These are phyloP conservation scores for Auricularia sp. DNA, from an alignment of 768 basidiomycete genomes.

Conservation along the genomic window DNA sequence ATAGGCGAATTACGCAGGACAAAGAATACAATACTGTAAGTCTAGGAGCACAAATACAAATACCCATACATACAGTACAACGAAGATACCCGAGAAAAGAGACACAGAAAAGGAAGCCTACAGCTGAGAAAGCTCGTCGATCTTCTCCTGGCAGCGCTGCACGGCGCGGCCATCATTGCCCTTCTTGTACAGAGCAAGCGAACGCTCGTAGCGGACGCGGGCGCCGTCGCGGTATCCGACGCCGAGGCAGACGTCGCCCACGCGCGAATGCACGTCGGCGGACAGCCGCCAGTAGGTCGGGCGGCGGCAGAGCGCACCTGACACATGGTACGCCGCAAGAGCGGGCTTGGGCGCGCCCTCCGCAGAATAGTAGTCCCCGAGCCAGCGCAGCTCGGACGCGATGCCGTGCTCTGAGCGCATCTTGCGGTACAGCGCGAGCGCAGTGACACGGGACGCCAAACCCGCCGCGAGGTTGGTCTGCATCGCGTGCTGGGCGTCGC, in stretches of 20 bases:
- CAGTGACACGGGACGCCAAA: not conserved
- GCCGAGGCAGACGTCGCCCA: not conserved
- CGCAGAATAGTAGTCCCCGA: not conserved
- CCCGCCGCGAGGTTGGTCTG: not conserved
- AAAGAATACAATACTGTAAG: too few relatives aligned
- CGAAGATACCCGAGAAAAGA: too few relatives aligned
- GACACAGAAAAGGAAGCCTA: constrained; percentile 7
- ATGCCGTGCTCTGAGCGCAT: not conserved
- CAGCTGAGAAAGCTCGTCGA: constrained; percentile 10
- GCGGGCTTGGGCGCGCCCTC: not conserved
- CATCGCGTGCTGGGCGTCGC: not conserved
- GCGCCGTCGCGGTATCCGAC: not conserved
- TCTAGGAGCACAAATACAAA: too few relatives aligned
- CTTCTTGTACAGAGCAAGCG: not conserved
- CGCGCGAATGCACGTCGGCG: not conserved
- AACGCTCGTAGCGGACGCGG: not conserved
- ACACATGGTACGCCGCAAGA: not conserved
- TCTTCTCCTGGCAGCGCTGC: not conserved
- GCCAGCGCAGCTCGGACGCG: not conserved
- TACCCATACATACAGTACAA: too few relatives aligned
- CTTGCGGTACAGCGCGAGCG: not conserved
- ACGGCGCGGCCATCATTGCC: not conserved
- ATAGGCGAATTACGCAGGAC: too few relatives aligned
- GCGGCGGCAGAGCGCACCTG: not conserved
- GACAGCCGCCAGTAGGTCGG: not conserved